These are phyloP conservation scores for Geum urbanum DNA, from an alignment of 306 rosid genomes.

Conservation along the genomic window DNA sequence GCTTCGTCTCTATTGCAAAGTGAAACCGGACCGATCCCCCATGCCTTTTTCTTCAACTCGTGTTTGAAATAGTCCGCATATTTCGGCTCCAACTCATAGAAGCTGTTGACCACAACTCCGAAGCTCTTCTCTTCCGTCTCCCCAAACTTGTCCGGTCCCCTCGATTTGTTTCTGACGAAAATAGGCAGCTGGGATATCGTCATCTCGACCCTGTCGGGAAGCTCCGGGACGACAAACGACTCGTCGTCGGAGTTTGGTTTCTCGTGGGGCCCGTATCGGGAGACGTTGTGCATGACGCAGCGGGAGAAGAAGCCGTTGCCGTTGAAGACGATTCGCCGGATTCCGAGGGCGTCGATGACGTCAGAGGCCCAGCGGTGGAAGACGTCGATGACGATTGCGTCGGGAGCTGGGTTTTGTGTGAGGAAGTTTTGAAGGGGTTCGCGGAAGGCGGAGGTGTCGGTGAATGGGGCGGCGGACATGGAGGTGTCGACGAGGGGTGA, in stretches of 20 bases:
- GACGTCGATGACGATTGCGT: constrained; percentile 18
- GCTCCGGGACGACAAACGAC: constrained; percentile 20
- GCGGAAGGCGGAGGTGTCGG: constrained; percentile 8
- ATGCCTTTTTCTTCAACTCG: constrained; percentile 20
- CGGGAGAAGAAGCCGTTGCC: constrained; percentile 23
- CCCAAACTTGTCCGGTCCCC: background rate
- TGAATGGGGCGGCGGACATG: constrained; percentile 15
- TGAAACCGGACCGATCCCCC: constrained; percentile 32
- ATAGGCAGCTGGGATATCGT: constrained; percentile 1
- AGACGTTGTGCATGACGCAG: constrained; percentile 3
- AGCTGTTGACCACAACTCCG: constrained; percentile 28
- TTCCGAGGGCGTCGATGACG: constrained; percentile 6
- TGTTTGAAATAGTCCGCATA: constrained; percentile 21
- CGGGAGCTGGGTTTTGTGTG: constrained; percentile 4
- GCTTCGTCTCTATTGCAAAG: constrained; percentile 16
- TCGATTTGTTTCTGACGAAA: background rate
- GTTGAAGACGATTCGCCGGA: constrained; percentile 10
- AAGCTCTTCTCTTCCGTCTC: constrained; percentile 7
- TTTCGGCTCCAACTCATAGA: constrained; percentile 27
- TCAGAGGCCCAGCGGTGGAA: constrained; percentile 29
- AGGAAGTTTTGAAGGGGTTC: constrained; percentile 8
- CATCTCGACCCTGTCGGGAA: constrained; percentile 16
- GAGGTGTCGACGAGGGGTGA: background rate
- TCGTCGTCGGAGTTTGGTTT: constrained; percentile 14
- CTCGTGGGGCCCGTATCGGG: constrained; percentile 6